Evolutionary conservation across 2,329 filamentous ascomycete genomes (phyloP).

Genomic region (Knufia petricola): DNA sequence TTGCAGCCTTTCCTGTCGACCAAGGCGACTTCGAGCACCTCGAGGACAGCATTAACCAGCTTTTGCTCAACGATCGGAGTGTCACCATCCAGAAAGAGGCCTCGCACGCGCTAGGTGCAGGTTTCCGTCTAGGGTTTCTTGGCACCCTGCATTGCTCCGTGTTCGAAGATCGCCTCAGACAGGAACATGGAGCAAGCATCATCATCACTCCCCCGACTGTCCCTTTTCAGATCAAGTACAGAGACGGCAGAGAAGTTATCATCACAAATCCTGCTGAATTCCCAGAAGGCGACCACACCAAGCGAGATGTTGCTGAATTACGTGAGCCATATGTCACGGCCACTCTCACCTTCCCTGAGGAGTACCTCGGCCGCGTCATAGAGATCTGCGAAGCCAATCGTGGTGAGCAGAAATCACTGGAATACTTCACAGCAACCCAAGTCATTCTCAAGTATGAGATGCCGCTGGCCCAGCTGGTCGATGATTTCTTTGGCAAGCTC

Average conservation of each 20-base stretch:
- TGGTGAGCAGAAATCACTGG: conserved; percentile 75
- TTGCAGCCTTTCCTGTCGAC: conserved; percentile 90
- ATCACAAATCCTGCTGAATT: conserved; percentile 83
- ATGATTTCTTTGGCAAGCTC: conserved; percentile 94
- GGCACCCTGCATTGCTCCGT: conserved; percentile 99
- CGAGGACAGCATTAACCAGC: conserved; percentile 87
- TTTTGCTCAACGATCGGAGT: conserved; percentile 88
- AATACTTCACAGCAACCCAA: conserved; percentile 84
- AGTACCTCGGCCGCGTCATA: conserved; percentile 88
- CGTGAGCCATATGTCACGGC: conserved; percentile 68
- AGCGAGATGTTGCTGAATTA: conserved; percentile 49
- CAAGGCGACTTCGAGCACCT: conserved; percentile 77
- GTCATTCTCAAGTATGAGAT: conserved; percentile 91
- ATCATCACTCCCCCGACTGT: conserved; percentile 96
- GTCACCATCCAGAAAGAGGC: conserved; percentile 90
- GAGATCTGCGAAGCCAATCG: conserved; percentile 87
- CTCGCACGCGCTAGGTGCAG: conserved; percentile 84
- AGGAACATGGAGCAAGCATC: conserved; percentile 88
- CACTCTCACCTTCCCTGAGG: conserved; percentile 84
- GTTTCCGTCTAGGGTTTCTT: conserved; percentile 87
- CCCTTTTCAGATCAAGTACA: conserved; percentile 75
- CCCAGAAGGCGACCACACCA: conserved; percentile 57
- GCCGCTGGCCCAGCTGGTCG: conserved; percentile 79
- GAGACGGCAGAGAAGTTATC: conserved; percentile 64
- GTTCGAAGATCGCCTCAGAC: conserved; percentile 86